phyloP scores from a whole-genome alignment of 2,329 filamentous ascomycete genomes.

The Claviceps pusilla region DNA sequence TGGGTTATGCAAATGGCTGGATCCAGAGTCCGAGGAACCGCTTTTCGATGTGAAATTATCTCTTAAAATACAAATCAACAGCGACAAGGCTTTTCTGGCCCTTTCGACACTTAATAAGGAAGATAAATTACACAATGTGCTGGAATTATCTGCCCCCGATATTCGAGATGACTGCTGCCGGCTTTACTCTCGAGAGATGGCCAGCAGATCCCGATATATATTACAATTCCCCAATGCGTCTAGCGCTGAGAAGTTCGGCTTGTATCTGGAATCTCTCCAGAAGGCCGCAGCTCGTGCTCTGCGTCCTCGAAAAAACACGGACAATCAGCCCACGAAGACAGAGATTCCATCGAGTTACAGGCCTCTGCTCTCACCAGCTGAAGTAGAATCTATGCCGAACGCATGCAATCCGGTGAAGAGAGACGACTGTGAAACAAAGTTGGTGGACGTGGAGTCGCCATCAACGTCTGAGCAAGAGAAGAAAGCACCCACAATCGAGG shows the following conservation, averaged over 20 bases:
- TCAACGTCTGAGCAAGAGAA: neutral
- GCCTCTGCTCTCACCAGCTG: neutral
- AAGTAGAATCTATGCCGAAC: neutral
- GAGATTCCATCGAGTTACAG: neutral
- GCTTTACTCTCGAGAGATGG: constrained; percentile 3
- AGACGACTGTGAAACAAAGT: neutral
- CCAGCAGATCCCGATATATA: constrained; percentile 2
- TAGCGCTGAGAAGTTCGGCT: constrained; percentile 7
- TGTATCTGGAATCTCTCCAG: constrained; percentile 7
- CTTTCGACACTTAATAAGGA: constrained; percentile 7
- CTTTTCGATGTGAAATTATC: constrained; percentile 6
- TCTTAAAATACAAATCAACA: constrained; percentile 8
- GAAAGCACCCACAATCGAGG: constrained; percentile 4
- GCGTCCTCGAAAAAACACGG: neutral
- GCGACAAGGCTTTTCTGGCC: constrained; percentile 9
- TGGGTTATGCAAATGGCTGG: constrained; percentile 9
- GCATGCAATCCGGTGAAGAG: neutral
- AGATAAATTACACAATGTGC: constrained; percentile 8
- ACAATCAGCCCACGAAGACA: neutral
- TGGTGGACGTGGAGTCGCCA: constrained; percentile 4
- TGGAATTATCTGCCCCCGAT: constrained; percentile 9
- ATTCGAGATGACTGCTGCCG: constrained; percentile 12
- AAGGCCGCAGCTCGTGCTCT: constrained; percentile 1
- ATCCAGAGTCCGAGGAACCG: neutral
- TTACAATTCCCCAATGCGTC: constrained; percentile 9